A percentile compares a stretch with the other conserved stretches of the same genome.
Evolutionary conservation across 352 stramenopile genomes (phyloP).

Genomic region (Phytophthora ohioensis): DNA sequence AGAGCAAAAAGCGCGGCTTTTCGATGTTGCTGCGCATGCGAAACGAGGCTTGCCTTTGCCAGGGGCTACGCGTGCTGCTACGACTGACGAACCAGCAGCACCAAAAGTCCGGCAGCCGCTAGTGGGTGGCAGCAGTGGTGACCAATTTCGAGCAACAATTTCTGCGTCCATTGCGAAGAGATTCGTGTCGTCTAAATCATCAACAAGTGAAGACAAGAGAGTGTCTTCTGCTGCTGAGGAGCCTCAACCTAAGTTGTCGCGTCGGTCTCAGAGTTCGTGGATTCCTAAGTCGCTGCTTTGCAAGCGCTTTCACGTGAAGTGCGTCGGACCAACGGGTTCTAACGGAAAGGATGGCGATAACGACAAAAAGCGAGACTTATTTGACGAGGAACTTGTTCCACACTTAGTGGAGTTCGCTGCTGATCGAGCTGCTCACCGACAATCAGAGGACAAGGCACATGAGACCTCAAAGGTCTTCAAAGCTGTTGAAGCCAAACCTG

Average conservation of each 20-base stretch:
- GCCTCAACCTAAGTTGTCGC: constrained; percentile 46
- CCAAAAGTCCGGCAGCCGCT: constrained; percentile 51
- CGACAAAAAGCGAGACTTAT: constrained; percentile 56
- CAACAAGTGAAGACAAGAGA: constrained; percentile 17
- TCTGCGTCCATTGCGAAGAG: constrained; percentile 84
- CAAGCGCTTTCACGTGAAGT: constrained; percentile 87
- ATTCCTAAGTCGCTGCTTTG: constrained; percentile 76
- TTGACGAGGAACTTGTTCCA: constrained; percentile 75
- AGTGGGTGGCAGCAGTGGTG: constrained; percentile 34
- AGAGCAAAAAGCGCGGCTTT: constrained; percentile 57
- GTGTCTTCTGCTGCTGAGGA: neutral
- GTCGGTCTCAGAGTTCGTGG: constrained; percentile 64
- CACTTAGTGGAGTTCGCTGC: constrained; percentile 76
- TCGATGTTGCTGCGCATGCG: constrained; percentile 45
- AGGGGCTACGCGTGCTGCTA: neutral
- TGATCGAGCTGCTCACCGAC: constrained; percentile 31
- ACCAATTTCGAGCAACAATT: constrained; percentile 79
- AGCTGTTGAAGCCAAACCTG: neutral
- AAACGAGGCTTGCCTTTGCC: constrained; percentile 28
- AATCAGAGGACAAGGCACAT: neutral
- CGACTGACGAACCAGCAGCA: constrained; percentile 8
- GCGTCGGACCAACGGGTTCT: constrained; percentile 42
- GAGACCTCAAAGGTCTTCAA: neutral
- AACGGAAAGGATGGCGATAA: constrained; percentile 32
- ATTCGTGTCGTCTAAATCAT: constrained; percentile 64